phyloP scores from a whole-genome alignment of 73 alveolate species.

The Durusdinium trenchii region DNA sequence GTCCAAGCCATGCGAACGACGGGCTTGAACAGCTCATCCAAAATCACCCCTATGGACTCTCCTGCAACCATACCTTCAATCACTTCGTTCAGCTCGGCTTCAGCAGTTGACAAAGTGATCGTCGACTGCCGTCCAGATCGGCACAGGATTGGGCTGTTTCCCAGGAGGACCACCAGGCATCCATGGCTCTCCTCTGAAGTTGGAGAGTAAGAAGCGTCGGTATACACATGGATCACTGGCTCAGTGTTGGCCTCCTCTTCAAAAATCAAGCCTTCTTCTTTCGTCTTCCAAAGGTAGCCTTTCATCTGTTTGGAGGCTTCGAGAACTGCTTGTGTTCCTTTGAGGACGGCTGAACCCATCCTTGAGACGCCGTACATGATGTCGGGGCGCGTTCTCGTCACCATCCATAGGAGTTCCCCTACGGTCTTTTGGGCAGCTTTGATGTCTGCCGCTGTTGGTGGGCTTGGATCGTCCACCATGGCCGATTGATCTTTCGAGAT shows the following conservation, averaged over 20 bases:
- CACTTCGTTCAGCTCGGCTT: not conserved
- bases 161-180: not conserved
- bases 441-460: not conserved
- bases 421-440: not conserved
- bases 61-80: not conserved
- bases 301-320: not conserved
- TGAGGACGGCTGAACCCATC: not conserved
- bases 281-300: not conserved
- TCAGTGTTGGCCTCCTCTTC: no score
- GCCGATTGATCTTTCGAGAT: not conserved
- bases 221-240: not conserved
- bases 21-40: not conserved
- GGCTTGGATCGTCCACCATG: no score
- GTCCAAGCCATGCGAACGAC: not conserved
- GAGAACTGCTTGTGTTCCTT: not conserved
- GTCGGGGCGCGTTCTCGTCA: not conserved
- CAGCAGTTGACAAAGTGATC: not conserved
- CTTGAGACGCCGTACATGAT: not conserved
- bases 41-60: not conserved
- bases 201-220: not conserved
- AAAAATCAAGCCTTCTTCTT: not conserved
- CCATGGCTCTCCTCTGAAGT: not conserved
- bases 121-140: not conserved
- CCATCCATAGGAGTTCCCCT: slow-evolving; percentile 4
- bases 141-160: not conserved